Evolutionary conservation across 495 filamentous ascomycete species (phyloP), one percentile per base, ranked within the genome.

Genomic region (Lasiosphaeria miniovina): DNA sequence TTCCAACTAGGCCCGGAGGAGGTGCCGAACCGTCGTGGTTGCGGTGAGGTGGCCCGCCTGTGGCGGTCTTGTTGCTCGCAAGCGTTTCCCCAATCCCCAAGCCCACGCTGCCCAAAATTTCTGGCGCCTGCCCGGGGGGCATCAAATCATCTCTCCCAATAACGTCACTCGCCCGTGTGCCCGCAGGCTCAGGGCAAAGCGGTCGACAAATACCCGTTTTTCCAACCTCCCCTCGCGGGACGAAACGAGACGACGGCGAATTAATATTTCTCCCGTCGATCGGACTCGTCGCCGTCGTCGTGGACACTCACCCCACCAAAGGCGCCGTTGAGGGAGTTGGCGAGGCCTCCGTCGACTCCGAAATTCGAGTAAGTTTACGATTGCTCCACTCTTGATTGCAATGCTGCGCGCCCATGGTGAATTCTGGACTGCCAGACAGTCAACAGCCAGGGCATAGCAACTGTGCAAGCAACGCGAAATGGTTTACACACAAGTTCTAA

Each of bases 321-420:
- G 0, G 2, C 24, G 24, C 24, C 24, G 24, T 38, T 45, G 51
- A 54, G 61, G 65, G 57, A 45, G 60, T 55, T 36, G 65, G 65
- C 54, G 57, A 55, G 43, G 43, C 43, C 43, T 53, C 55, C 59
- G 40, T 61, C 63, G 53, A 55, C 53, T 52, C 54, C 58, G 57
- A 65, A 49, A 59, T 45, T 61, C 63, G 68, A 68, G 65, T 68
- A 62, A 60, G 68, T 66, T 63, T 52, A 52, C 55, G 56, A 38
- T 60, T 62, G 58, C 65, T 66, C 66, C 65, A 65, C 68, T 65
- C 61, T 62, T 61, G 68, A 65, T 64, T 61, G 52, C 60, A 58
- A 65, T 64, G 55, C 54, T 31, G 62, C 24, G 50, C 59, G 15
- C 32, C 24, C 50, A 33, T 35, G 5, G 49, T 35, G 17, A 3